phyloP scores from a whole-genome alignment of 2,329 filamentous ascomycete species.

The Pyricularia sp. region DNA sequence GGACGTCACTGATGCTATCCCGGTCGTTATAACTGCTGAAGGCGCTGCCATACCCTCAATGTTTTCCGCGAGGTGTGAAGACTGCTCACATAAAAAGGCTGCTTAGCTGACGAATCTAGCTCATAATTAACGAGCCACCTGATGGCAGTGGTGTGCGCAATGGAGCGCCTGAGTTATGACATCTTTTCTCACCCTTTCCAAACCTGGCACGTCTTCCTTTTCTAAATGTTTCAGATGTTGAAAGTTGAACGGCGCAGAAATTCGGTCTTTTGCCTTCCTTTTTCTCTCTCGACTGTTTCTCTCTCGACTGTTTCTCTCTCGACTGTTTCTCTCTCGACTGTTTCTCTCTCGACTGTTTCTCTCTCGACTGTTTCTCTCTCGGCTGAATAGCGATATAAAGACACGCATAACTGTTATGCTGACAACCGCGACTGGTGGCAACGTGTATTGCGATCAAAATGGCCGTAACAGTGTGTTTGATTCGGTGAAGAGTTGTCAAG shows the following conservation, averaged over 20 bases:
- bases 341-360: background rate
- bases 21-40: no score
- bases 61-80: background rate
- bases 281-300: background rate
- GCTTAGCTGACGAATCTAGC: background rate
- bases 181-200: background rate
- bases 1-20: background rate
- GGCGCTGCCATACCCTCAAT: background rate
- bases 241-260: background rate
- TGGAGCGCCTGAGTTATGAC: background rate
- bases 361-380: background rate
- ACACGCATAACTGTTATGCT: background rate
- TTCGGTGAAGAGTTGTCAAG: background rate
- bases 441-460: background rate
- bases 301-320: background rate
- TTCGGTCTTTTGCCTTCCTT: background rate
- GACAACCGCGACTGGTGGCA: background rate
- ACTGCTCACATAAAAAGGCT: background rate
- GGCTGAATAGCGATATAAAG: background rate
- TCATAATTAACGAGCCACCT: background rate
- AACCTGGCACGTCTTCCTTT: background rate
- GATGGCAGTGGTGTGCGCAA: background rate
- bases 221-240: background rate
- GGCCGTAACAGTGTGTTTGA: background rate
- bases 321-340: background rate